These are phyloP conservation scores for Cucurbita ficifolia DNA, from an alignment of 306 rosid species.

Conservation along the genomic window DNA sequence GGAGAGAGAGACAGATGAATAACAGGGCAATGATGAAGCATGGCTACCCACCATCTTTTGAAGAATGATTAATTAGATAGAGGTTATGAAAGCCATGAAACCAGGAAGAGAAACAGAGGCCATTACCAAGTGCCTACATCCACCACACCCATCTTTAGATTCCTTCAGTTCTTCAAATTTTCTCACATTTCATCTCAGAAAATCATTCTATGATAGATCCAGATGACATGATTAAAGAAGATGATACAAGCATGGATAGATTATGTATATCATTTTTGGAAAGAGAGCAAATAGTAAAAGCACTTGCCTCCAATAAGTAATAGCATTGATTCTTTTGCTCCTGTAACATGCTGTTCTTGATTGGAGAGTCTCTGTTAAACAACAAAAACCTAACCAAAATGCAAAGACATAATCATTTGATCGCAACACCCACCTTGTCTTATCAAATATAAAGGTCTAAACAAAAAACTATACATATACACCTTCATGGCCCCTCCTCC, in stretches of 20 bases:
- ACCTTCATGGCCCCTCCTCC: slow-evolving; percentile 4
- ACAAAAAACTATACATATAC: slow-evolving; percentile 13
- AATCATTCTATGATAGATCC: neutral
- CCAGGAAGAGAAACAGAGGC: slow-evolving; percentile 25
- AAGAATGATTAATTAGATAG: neutral
- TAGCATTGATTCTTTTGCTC: slow-evolving; percentile 2
- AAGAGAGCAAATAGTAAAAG: slow-evolving; percentile 3
- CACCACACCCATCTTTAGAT: neutral
- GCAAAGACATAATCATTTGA: slow-evolving; percentile 12
- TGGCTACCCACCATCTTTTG: slow-evolving; percentile 1
- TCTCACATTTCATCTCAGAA: neutral
- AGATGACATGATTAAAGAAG: neutral
- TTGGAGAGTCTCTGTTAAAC: neutral
- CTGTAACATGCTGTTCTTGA: neutral
- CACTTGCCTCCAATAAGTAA: slow-evolving; percentile 5
- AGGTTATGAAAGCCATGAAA: slow-evolving; percentile 27
- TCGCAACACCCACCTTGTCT: slow-evolving; percentile 12
- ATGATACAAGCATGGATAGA: neutral
- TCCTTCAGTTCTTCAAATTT: neutral
- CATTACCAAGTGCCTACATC: neutral
- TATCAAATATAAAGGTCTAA: slow-evolving; percentile 12
- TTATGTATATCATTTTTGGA: slow-evolving; percentile 1
- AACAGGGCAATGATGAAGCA: neutral
- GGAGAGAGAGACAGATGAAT: neutral
- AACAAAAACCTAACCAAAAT: slow-evolving; percentile 8